These are phyloP conservation scores for Amoebophrya sp. DNA, from an alignment of 169 alveolate genomes.

Conservation along the genomic window DNA sequence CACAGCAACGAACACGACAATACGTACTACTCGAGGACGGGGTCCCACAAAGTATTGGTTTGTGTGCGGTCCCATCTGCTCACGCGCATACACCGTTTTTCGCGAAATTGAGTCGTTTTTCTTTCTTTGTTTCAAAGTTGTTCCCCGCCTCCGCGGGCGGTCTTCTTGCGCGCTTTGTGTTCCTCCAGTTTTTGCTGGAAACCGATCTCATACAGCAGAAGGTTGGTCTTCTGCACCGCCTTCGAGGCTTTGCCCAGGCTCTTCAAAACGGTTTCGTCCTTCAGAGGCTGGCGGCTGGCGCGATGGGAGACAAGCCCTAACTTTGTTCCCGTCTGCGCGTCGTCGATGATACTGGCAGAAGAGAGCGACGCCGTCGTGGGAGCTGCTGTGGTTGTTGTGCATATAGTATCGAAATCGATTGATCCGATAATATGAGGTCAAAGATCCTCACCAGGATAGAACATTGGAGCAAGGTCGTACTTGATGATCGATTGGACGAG, in stretches of 20 bases:
- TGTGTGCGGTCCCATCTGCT: too few relatives aligned
- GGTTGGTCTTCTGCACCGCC: constrained; percentile 23
- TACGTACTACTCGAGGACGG: too few relatives aligned
- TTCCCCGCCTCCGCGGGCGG: too few relatives aligned
- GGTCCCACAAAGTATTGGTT: too few relatives aligned
- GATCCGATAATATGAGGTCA: background rate
- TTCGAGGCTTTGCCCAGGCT: constrained; percentile 18
- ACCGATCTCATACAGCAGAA: constrained; percentile 22
- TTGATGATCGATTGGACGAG: too few relatives aligned
- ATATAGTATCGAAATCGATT: background rate
- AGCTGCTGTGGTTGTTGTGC: background rate
- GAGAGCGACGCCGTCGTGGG: background rate
- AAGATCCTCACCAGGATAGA: background rate
- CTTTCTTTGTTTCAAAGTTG: too few relatives aligned
- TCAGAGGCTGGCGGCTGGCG: background rate
- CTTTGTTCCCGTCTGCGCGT: background rate
- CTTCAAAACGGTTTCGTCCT: background rate
- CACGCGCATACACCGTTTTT: too few relatives aligned
- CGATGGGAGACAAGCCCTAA: background rate
- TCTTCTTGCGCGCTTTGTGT: too few relatives aligned
- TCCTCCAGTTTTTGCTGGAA: constrained; percentile 16
- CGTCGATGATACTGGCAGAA: background rate
- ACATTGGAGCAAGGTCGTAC: too few relatives aligned
- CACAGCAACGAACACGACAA: too few relatives aligned
- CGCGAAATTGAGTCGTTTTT: too few relatives aligned